A percentile compares a stretch with the other conserved stretches of the same genome.
Conservation (phyloP, 1,139 yeast species). For the Yamadazyma triangularis region DNA sequence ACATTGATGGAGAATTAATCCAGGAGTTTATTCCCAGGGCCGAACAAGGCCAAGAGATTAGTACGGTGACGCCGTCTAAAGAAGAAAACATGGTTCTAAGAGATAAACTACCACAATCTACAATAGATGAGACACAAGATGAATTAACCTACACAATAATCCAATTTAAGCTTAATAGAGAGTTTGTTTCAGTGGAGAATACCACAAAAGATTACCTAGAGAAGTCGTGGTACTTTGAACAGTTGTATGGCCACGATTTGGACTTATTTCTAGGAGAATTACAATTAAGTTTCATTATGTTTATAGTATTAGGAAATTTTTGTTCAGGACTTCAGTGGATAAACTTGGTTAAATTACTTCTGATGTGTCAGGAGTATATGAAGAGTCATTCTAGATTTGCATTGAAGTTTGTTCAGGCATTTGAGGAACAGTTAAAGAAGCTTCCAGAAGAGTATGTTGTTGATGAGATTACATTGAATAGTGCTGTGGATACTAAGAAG, state of each 20-base stretch:
- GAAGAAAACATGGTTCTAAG: slow-evolving; percentile 24
- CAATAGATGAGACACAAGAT: slow-evolving; percentile 8
- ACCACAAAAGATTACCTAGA: slow-evolving; percentile 21
- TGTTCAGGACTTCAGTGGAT: slow-evolving; percentile 31
- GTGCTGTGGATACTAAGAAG: slow-evolving; percentile 15
- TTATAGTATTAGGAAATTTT: slow-evolving; percentile 24
- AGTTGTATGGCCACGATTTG: slow-evolving; percentile 17
- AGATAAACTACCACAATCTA: slow-evolving; percentile 11
- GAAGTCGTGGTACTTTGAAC: slow-evolving; percentile 24
- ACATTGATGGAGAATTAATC: slow-evolving; percentile 18
- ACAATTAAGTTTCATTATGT: slow-evolving; percentile 21
- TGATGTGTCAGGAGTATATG: slow-evolving; percentile 18
- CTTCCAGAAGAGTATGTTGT: slow-evolving; percentile 23
- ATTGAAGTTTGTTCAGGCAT: slow-evolving; percentile 11
- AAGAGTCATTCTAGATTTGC: slow-evolving; percentile 10
- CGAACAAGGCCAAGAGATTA: slow-evolving; percentile 9
- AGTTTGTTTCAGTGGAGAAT: slow-evolving; percentile 4
- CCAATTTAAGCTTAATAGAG: slow-evolving; percentile 13
- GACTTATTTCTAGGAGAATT: slow-evolving; percentile 22
- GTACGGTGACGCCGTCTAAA: slow-evolving; percentile 23
- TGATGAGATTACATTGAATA: slow-evolving; percentile 12
- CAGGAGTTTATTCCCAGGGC: slow-evolving; percentile 17
- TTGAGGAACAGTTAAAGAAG: slow-evolving; percentile 15
- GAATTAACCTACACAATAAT: slow-evolving; percentile 23
- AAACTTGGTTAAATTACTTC: slow-evolving; percentile 18